Evolutionary conservation across 805 yeast species (phyloP), one percentile per base, ranked within the genome.

Genomic region (Saccharomycopsis microspora): DNA sequence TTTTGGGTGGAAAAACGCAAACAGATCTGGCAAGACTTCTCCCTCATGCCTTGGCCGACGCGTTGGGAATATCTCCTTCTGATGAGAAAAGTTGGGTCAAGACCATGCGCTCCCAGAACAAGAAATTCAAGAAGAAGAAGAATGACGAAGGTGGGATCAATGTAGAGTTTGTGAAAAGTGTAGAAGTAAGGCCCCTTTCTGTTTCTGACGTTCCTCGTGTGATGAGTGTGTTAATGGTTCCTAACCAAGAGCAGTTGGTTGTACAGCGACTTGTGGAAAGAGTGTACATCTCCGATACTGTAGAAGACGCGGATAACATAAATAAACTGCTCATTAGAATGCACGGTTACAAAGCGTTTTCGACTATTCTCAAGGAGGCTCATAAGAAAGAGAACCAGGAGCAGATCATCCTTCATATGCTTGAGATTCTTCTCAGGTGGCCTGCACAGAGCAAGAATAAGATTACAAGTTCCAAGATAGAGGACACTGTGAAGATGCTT

Each of bases 1-100:
- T 83, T 55, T 77, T 90, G 69, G 98, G 97, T 55, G 98, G 98
- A 43, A 89, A 88, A 64, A 90, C 96, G 3, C 98, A 93, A 66
- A 88, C 97, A 1, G 95, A 88, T 56, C 85, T 90, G 33, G 90
- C 90, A 1, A 72, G 85, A 38, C 66, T 86, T 49, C 70, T 90
- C 44, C 96, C 97, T 2, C 90, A 85, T 53, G 75, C 79, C 29
- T 73, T 84, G 35, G 78, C 93, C 6, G 94, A 85, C 53, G 97
- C 96, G 0, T 70, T 93, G 42, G 95, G 95, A 19, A 82, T 89
- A 6, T 68, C 75, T 9, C 67, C 75, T 1, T 71, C 72, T 30
- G 78, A 78, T 53, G 95, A 86, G 60, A 82, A 79, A 57, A 77
- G 71, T 48, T 83, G 89, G 81, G 64, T 84, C 51, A 76, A 76